Conservation (phyloP, 2,329 filamentous ascomycete genomes). For the Scedosporium dehoogii region DNA sequence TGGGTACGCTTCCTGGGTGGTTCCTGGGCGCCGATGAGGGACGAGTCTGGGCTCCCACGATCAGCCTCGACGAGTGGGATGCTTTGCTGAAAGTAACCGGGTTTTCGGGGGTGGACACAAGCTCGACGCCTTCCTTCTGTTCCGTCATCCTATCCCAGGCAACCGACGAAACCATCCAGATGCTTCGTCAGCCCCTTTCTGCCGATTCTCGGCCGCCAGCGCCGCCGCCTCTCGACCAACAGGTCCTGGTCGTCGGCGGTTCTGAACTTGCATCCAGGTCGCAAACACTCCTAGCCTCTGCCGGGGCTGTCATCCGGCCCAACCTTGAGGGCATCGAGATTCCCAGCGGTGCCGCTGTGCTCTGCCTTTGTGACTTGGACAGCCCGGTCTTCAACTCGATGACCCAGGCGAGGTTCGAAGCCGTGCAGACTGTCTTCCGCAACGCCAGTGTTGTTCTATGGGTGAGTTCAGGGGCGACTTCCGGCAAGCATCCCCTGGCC, state of each 20-base stretch:
- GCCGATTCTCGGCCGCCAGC: too few relatives aligned
- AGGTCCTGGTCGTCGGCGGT: too few relatives aligned
- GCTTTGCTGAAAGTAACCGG: not conserved
- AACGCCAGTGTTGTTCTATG: not conserved
- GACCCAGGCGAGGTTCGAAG: not conserved
- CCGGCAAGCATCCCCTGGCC: not conserved
- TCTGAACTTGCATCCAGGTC: too few relatives aligned
- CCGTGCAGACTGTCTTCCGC: too few relatives aligned
- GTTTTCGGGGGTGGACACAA: slow-evolving; percentile 8
- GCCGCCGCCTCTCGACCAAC: too few relatives aligned
- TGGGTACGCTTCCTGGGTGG: slow-evolving; percentile 20
- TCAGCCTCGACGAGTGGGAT: slow-evolving; percentile 3
- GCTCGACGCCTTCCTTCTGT: slow-evolving; percentile 2
- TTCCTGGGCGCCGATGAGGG: slow-evolving; percentile 17
- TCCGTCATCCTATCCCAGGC: slow-evolving; percentile 4
- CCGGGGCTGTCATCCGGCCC: not conserved
- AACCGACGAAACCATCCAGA: not conserved
- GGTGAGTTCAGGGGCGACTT: not conserved
- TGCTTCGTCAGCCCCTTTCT: not conserved
- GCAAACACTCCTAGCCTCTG: too few relatives aligned
- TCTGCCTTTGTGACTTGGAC: slow-evolving; percentile 6
- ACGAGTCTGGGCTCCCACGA: slow-evolving; percentile 6
- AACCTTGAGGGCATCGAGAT: slow-evolving; percentile 3
- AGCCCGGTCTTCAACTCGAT: not conserved
- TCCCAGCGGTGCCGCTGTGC: slow-evolving; percentile 13